phyloP scores from a whole-genome alignment of 2,329 filamentous ascomycete species.

The Fusarium sp. region DNA sequence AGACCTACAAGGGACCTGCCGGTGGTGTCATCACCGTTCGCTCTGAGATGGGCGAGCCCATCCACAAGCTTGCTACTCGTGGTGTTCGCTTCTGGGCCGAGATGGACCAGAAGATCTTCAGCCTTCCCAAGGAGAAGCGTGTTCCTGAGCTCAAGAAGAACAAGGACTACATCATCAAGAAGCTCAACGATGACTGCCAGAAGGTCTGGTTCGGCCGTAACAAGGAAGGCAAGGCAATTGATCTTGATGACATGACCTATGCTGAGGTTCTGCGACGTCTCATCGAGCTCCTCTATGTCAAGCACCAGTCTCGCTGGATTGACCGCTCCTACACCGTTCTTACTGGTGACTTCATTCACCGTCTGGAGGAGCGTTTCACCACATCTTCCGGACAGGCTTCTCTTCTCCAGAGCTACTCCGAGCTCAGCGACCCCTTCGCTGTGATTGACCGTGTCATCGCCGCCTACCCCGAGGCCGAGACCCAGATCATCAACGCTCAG shows the following conservation, averaged over 20 bases:
- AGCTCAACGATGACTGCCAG: conserved; percentile 95
- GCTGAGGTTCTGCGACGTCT: conserved; percentile 87
- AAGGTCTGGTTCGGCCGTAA: conserved; percentile 97
- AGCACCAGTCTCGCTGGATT: conserved; percentile 92
- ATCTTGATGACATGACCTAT: conserved; percentile 97
- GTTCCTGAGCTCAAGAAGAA: conserved; percentile 89
- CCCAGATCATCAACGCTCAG: conserved; percentile 96
- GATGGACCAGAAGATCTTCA: conserved; percentile 99
- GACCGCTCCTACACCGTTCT: conserved; percentile 85
- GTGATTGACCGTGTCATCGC: conserved; percentile 83
- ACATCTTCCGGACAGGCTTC: conserved; percentile 77
- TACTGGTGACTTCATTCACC: conserved; percentile 95
- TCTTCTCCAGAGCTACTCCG: conserved; percentile 88
- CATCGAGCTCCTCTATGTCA: conserved; percentile 91
- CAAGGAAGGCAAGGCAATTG: conserved; percentile 81
- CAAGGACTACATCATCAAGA: conserved; percentile 92
- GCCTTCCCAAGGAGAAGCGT: conserved; percentile 93
- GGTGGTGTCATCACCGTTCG: conserved; percentile 96
- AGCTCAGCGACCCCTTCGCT: conserved; percentile 85
- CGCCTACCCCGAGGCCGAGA: conserved; percentile 86
- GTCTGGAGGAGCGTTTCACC: conserved; percentile 96
- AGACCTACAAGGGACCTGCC: conserved; percentile 90
- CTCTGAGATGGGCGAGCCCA: conserved; percentile 99
- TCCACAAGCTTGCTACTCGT: conserved; percentile 97
- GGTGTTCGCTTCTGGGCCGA: conserved; percentile 98